Conservation (phyloP, 176 grass and related monocot species). For the barley (Hordeum vulgare) region MorexV3_pseudomolecules_assembly NC_058522.1:290108557-290109056, state of each 20-base stretch:
- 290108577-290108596: conserved; percentile 85
- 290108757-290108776: conserved; percentile 71
- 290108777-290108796: conserved; percentile 66
- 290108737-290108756: conserved; percentile 83
- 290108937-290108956: conserved; percentile 57
- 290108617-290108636: conserved; percentile 76
- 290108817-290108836: conserved; percentile 76
- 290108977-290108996: background rate
- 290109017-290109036: background rate
- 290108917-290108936: conserved; percentile 57
- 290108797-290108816: conserved; percentile 73
- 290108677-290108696: background rate
- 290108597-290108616: conserved; percentile 75
- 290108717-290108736: conserved; percentile 15
- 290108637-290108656: background rate
- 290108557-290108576: conserved; percentile 67
- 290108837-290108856: conserved; percentile 52
- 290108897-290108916: conserved; percentile 75
- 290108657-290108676: background rate
- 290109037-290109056: background rate
- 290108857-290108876: conserved; percentile 44
- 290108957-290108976: conserved; percentile 69
- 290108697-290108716: background rate
- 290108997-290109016: background rate
- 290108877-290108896: conserved; percentile 56